phyloP scores from a whole-genome alignment of 1,284 basidiomycete genomes.

The Sphagnurus paluster region DNA sequence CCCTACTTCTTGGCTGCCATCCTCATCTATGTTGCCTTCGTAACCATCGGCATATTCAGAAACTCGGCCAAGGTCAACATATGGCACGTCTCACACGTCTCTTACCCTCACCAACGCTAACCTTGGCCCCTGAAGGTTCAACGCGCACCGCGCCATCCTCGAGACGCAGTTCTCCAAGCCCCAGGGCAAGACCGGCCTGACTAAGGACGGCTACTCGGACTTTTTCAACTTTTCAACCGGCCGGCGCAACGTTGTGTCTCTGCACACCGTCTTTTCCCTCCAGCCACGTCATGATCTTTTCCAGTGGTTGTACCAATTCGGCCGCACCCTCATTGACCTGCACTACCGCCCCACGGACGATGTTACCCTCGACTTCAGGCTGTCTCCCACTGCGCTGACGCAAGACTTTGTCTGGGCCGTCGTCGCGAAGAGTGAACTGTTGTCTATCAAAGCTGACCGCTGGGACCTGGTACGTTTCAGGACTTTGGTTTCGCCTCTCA shows the following conservation, averaged over 20 bases:
- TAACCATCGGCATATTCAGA: slow-evolving; percentile 51
- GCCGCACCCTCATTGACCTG: slow-evolving; percentile 70
- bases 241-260: slow-evolving; percentile 68
- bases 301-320: slow-evolving; percentile 61
- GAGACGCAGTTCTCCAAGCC: slow-evolving; percentile 71
- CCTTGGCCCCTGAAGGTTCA: slow-evolving; percentile 44
- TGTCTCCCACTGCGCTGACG: slow-evolving; percentile 52
- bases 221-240: slow-evolving; percentile 87
- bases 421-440: slow-evolving; percentile 77
- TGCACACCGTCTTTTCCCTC: slow-evolving; percentile 79
- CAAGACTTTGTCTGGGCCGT: slow-evolving; percentile 83
- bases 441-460: slow-evolving; percentile 64
- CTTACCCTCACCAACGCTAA: slow-evolving; percentile 11
- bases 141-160: slow-evolving; percentile 55
- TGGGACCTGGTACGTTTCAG: slow-evolving; percentile 79
- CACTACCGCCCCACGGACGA: slow-evolving; percentile 69
- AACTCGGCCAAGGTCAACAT: slow-evolving; percentile 57
- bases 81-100: slow-evolving; percentile 43
- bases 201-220: slow-evolving; percentile 71
- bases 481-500: slow-evolving; percentile 1
- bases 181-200: slow-evolving; percentile 44
- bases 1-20: slow-evolving; percentile 53
- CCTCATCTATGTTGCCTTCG: slow-evolving; percentile 53
- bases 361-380: slow-evolving; percentile 75
- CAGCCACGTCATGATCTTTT: slow-evolving; percentile 82